Evolutionary conservation across 1,284 basidiomycete genomes (phyloP).

Genomic region (Leucoagaricus sp.): DNA sequence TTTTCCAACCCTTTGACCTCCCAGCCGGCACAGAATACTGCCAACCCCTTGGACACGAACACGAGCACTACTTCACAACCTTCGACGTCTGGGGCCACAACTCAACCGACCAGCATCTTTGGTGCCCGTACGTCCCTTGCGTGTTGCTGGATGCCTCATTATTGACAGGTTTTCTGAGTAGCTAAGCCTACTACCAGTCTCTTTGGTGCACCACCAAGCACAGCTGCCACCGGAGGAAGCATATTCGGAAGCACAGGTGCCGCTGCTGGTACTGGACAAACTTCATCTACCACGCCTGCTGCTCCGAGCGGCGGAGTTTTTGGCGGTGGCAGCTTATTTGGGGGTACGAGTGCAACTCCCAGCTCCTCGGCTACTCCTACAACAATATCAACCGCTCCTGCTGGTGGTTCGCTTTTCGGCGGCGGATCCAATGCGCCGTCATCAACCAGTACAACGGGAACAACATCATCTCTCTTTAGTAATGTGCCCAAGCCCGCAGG

Average conservation of each 20-base stretch:
- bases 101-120: background rate
- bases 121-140: background rate
- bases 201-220: constrained; percentile 12
- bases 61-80: background rate
- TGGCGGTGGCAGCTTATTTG: constrained; percentile 18
- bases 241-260: constrained; percentile 20
- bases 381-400: constrained; percentile 5
- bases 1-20: background rate
- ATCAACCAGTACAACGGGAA: constrained; percentile 11
- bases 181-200: background rate
- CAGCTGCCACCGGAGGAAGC: constrained; percentile 11
- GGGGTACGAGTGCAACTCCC: constrained; percentile 11
- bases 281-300: constrained; percentile 13
- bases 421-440: background rate
- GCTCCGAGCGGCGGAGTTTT: constrained; percentile 15
- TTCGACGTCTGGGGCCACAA: background rate
- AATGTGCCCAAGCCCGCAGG: constrained; percentile 11
- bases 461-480: constrained; percentile 24
- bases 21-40: background rate
- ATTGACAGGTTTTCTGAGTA: background rate
- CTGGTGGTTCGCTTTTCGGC: constrained; percentile 14
- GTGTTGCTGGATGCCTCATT: background rate
- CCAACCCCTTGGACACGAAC: background rate
- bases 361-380: constrained; percentile 12
- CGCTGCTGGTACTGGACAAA: constrained; percentile 5